A percentile compares a stretch with the other conserved stretches of the same genome.
Evolutionary conservation across 768 basidiomycete species (phyloP).

Genomic region (Cyathus striatus): DNA sequence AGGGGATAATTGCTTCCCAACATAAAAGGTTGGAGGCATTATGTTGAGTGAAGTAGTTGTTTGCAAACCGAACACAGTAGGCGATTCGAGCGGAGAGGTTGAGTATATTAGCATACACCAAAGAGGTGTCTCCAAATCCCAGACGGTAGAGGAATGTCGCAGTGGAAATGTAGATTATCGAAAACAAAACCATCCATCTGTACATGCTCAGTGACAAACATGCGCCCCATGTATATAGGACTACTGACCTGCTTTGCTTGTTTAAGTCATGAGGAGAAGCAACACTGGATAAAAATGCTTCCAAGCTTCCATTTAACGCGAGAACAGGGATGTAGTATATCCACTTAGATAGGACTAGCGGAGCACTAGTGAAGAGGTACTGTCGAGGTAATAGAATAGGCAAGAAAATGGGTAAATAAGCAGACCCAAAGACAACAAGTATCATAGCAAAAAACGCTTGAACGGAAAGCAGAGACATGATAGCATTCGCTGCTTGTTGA

Average conservation of each 20-base stretch:
- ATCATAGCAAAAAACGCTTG: constrained; percentile 67
- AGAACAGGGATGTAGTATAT: constrained; percentile 87
- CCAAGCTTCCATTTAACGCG: constrained; percentile 85
- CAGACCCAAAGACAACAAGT: constrained; percentile 67
- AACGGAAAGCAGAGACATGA: constrained; percentile 57
- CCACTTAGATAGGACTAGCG: constrained; percentile 73
- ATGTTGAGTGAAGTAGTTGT: constrained; percentile 36
- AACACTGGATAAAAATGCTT: constrained; percentile 84
- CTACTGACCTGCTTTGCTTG: constrained; percentile 55
- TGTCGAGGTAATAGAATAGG: constrained; percentile 65
- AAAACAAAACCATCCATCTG: constrained; percentile 79
- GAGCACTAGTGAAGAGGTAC: constrained; percentile 76
- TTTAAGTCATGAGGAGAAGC: constrained; percentile 64
- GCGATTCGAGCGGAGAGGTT: constrained; percentile 59
- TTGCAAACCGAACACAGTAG: constrained; percentile 51
- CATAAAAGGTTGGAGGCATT: constrained; percentile 10
- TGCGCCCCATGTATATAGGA: background rate
- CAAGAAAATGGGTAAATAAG: constrained; percentile 67
- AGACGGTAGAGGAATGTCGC: constrained; percentile 42
- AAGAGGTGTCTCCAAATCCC: constrained; percentile 56
- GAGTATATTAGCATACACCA: constrained; percentile 74
- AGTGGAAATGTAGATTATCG: constrained; percentile 56
- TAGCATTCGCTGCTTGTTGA: constrained; percentile 40
- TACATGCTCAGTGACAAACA: constrained; percentile 4
- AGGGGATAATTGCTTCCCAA: constrained; percentile 20